phyloP scores from a whole-genome alignment of 2,329 filamentous ascomycete genomes.

The Ambrosiella xylebori region DNA sequence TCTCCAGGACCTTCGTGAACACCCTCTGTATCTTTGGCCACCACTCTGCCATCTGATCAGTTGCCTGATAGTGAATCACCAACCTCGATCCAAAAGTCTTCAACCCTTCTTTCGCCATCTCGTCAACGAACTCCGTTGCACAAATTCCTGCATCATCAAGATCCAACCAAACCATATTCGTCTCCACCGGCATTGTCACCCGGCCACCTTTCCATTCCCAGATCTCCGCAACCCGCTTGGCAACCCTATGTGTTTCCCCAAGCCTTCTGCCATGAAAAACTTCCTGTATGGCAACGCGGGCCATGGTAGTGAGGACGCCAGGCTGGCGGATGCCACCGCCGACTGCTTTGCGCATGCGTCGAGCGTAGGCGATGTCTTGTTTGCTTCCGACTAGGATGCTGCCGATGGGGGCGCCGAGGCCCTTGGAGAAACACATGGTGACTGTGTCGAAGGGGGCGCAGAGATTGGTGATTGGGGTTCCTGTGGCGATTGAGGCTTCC shows the following conservation, averaged over 20 bases:
- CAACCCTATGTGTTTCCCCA: slow-evolving; percentile 40
- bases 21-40: slow-evolving; percentile 37
- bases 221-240: slow-evolving; percentile 45
- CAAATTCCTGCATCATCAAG: slow-evolving; percentile 39
- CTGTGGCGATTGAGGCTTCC: slow-evolving; percentile 60
- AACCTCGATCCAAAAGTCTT: slow-evolving; percentile 25
- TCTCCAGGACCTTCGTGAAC: slow-evolving; percentile 27
- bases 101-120: slow-evolving; percentile 27
- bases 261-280: slow-evolving; percentile 41
- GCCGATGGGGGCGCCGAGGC: slow-evolving; percentile 64
- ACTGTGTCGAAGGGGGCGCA: slow-evolving; percentile 55
- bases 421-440: slow-evolving; percentile 67
- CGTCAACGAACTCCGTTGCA: slow-evolving; percentile 22
- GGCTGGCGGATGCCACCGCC: slow-evolving; percentile 60
- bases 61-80: slow-evolving; percentile 43
- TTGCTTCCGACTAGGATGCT: slow-evolving; percentile 47
- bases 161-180: slow-evolving; percentile 87
- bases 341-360: slow-evolving; percentile 44
- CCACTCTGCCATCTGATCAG: slow-evolving; percentile 40
- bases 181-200: slow-evolving; percentile 53
- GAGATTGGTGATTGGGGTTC: slow-evolving; percentile 49
- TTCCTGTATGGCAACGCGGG: slow-evolving; percentile 45
- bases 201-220: slow-evolving; percentile 57
- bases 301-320: slow-evolving; percentile 55
- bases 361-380: slow-evolving; percentile 22